Evolutionary conservation across 768 basidiomycete genomes (phyloP).

Genomic region (Nevesoporus exiguus): DNA sequence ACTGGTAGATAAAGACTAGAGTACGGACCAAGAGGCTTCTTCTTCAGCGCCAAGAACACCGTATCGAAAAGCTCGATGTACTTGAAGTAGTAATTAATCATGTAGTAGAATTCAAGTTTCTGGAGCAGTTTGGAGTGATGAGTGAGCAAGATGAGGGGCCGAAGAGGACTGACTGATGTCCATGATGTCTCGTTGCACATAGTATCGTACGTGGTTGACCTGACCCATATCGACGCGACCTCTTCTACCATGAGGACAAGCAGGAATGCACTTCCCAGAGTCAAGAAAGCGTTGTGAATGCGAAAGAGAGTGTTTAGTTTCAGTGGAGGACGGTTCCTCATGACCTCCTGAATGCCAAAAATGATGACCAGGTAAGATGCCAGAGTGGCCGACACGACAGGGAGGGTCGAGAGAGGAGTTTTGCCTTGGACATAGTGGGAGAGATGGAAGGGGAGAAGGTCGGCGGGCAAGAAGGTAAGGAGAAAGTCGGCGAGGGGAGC

Average conservation of each 20-base stretch:
- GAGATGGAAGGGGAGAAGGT: conserved; percentile 35
- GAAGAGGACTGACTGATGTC: conserved; percentile 68
- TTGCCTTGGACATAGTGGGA: conserved; percentile 51
- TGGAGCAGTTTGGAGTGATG: conserved; percentile 29
- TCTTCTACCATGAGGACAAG: conserved; percentile 91
- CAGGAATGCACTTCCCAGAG: conserved; percentile 77
- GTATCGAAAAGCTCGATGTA: conserved; percentile 97
- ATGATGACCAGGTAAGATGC: conserved; percentile 82
- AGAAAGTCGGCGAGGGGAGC: conserved; percentile 72
- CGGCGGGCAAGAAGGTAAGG: conserved; percentile 52
- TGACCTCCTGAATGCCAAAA: conserved; percentile 78
- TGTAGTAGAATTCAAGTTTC: conserved; percentile 95
- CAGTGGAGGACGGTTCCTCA: conserved; percentile 72
- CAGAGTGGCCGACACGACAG: conserved; percentile 67
- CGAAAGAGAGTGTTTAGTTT: conserved; percentile 85
- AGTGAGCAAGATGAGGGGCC: not conserved
- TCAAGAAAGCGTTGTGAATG: conserved; percentile 86
- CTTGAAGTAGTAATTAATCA: conserved; percentile 99
- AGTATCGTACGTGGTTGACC: conserved; percentile 66
- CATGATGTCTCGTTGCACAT: conserved; percentile 78
- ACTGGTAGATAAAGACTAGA: not conserved
- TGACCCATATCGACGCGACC: conserved; percentile 74
- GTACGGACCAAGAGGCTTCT: conserved; percentile 87
- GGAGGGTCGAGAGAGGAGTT: conserved; percentile 58
- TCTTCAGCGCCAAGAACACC: conserved; percentile 95